A percentile compares a stretch with the other conserved stretches of the same genome.
phyloP scores from a whole-genome alignment of 2,329 filamentous ascomycete species.

The Cadophora gregata region DNA sequence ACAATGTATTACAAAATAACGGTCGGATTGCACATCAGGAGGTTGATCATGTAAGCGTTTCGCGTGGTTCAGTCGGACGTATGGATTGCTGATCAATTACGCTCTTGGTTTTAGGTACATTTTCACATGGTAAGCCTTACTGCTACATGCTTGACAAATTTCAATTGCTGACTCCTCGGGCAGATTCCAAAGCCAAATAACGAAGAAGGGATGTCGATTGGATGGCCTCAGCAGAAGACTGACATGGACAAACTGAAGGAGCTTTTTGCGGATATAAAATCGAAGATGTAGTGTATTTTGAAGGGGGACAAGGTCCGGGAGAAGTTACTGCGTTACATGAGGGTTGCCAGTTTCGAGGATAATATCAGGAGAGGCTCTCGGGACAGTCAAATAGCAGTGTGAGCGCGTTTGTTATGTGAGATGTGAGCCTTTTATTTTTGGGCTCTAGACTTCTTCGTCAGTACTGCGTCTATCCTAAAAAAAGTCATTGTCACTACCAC shows the following conservation, averaged over 20 bases:
- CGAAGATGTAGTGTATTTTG: constrained; percentile 72
- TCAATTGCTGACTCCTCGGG: constrained; percentile 20
- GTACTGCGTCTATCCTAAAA: constrained; percentile 13
- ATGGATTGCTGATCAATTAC: not conserved
- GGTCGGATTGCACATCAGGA: constrained; percentile 88
- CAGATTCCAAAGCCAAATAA: constrained; percentile 94
- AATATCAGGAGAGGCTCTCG: not conserved
- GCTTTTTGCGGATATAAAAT: constrained; percentile 82
- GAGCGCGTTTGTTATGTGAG: not conserved
- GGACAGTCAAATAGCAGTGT: not conserved
- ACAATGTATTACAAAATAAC: constrained; percentile 97
- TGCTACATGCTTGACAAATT: not conserved
- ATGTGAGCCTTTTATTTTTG: not conserved
- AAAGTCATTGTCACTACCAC: constrained; percentile 24
- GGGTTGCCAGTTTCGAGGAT: not conserved
- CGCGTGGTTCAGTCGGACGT: not conserved
- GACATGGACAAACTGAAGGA: constrained; percentile 86
- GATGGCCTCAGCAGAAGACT: constrained; percentile 76
- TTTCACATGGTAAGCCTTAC: constrained; percentile 79
- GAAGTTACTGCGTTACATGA: not conserved
- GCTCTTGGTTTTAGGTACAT: constrained; percentile 67
- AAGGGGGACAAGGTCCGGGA: not conserved
- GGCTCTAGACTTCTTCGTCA: not conserved
- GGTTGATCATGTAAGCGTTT: constrained; percentile 79
- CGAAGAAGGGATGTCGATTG: constrained; percentile 77